phyloP scores from a whole-genome alignment of 352 stramenopile species.

The Globisporangium spinosum region DNA sequence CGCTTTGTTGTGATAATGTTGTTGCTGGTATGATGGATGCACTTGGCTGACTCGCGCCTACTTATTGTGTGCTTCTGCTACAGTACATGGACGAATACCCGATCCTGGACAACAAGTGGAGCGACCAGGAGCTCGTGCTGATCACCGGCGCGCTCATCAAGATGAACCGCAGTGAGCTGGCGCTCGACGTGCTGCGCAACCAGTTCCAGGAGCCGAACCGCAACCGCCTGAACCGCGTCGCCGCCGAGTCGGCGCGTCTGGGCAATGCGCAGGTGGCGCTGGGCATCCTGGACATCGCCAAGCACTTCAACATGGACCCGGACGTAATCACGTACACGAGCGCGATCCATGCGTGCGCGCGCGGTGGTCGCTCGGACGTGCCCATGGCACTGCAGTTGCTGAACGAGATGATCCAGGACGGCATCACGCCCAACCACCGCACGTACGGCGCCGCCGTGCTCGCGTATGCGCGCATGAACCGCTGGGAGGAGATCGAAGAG shows the following conservation, averaged over 20 bases:
- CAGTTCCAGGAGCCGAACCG: slow-evolving; percentile 47
- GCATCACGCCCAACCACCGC: slow-evolving; percentile 59
- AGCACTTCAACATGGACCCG: slow-evolving; percentile 56
- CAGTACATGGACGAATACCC: slow-evolving; percentile 69
- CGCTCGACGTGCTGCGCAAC: slow-evolving; percentile 55
- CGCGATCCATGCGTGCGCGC: slow-evolving; percentile 75
- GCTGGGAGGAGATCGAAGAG: slow-evolving; percentile 66
- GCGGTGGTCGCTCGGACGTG: slow-evolving; percentile 44
- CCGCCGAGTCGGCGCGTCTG: slow-evolving; percentile 57
- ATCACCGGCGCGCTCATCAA: slow-evolving; percentile 71
- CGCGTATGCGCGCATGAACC: slow-evolving; percentile 62
- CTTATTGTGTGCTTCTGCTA: background rate
- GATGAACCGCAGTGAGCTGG: slow-evolving; percentile 57
- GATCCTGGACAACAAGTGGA: slow-evolving; percentile 60
- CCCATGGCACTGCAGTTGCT: slow-evolving; percentile 56
- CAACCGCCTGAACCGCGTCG: slow-evolving; percentile 64
- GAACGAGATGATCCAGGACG: slow-evolving; percentile 68
- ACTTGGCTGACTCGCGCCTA: slow-evolving; percentile 4
- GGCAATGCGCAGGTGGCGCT: slow-evolving; percentile 64
- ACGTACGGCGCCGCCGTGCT: slow-evolving; percentile 74
- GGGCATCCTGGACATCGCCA: slow-evolving; percentile 66
- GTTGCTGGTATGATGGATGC: background rate
- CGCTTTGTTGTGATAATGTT: background rate
- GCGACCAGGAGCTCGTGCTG: slow-evolving; percentile 70
- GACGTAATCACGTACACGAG: slow-evolving; percentile 80